These are phyloP conservation scores for Paraleonurus japonicus DNA, from an alignment of 257 asterid species.

Conservation along the genomic window DNA sequence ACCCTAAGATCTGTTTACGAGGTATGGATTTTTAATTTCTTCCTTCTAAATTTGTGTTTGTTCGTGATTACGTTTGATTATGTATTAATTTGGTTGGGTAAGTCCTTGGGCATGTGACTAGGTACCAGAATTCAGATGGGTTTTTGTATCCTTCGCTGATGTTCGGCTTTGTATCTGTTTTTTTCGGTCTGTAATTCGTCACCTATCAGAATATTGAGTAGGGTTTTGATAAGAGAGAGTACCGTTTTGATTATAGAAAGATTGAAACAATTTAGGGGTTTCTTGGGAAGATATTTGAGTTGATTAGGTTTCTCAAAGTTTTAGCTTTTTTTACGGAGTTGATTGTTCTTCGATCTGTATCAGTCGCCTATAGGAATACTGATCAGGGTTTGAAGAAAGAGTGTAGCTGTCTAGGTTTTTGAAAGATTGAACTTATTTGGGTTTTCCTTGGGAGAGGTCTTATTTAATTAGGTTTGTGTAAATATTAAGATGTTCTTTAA, in stretches of 20 bases:
- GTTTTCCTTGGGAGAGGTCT: neutral
- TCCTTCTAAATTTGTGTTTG: neutral
- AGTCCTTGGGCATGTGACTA: neutral
- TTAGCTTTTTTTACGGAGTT: neutral
- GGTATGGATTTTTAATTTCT: constrained; percentile 24
- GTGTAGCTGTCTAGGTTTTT: neutral
- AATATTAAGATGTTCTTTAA: neutral
- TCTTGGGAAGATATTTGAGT: neutral
- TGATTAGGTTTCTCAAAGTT: neutral
- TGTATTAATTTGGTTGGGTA: neutral
- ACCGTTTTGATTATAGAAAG: neutral
- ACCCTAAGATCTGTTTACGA: constrained; percentile 28
- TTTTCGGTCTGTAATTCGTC: neutral
- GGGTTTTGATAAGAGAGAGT: constrained; percentile 14
- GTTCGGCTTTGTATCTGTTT: neutral
- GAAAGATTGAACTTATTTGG: neutral
- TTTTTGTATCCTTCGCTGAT: neutral
- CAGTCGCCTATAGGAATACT: neutral
- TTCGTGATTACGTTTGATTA: constrained; percentile 15
- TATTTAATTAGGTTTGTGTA: neutral
- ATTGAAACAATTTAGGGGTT: constrained; percentile 3
- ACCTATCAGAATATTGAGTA: neutral
- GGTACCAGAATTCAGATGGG: neutral
- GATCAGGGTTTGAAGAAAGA: neutral
- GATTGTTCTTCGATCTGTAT: neutral